Percentiles rank a stretch among this genome's conserved stretches.
phyloP scores from a whole-genome alignment of 768 basidiomycete genomes.

The Suillus variegatus region DNA sequence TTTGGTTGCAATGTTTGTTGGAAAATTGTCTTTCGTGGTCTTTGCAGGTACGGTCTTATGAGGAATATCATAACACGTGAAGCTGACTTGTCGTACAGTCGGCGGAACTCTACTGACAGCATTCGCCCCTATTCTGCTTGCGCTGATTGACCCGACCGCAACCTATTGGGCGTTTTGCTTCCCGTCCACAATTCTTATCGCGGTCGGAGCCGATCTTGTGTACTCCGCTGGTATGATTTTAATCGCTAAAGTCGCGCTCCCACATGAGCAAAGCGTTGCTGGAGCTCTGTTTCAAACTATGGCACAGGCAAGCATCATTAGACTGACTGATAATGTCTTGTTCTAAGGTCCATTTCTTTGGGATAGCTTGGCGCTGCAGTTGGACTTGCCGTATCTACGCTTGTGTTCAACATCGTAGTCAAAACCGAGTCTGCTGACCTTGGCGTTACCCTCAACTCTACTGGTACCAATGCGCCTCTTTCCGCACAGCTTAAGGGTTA shows the following conservation, averaged over 20 bases:
- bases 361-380: conserved; percentile 64
- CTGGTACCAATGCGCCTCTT: conserved; percentile 31
- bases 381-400: conserved; percentile 70
- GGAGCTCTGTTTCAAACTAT: conserved; percentile 81
- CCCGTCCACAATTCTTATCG: conserved; percentile 61
- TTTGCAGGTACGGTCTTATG: conserved; percentile 49
- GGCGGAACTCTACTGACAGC: conserved; percentile 65
- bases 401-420: conserved; percentile 62
- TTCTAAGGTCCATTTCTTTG: neutral
- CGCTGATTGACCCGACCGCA: conserved; percentile 55
- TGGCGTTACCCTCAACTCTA: conserved; percentile 33
- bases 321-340: neutral
- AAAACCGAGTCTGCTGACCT: conserved; percentile 28
- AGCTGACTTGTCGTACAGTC: conserved; percentile 28
- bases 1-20: conserved; percentile 62
- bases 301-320: conserved; percentile 52
- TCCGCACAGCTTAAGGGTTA: conserved; percentile 52
- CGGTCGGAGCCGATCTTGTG: conserved; percentile 79
- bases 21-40: conserved; percentile 53
- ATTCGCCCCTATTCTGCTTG: conserved; percentile 63
- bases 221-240: conserved; percentile 65
- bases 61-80: conserved; percentile 1
- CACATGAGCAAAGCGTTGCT: conserved; percentile 74
- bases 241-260: conserved; percentile 64
- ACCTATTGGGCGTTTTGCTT: conserved; percentile 80